A percentile compares a stretch with the other conserved stretches of the same genome.
These are phyloP conservation scores for Avena atlantica DNA, from an alignment of 176 grass and related monocot species.

Conservation along the genomic window DNA sequence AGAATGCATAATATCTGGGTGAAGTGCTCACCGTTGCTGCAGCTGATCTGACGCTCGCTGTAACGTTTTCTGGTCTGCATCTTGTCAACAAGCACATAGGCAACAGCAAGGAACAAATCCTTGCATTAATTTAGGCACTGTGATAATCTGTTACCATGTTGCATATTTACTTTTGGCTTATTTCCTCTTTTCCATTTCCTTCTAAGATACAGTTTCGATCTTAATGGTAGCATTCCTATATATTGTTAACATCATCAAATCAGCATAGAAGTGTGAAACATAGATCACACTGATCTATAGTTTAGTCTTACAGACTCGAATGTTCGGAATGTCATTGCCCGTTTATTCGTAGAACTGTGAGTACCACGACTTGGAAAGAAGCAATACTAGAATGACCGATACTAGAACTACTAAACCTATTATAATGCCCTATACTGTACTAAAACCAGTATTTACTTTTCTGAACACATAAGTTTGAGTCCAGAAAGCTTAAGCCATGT, in stretches of 20 bases:
- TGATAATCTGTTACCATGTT: background rate
- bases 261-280: background rate
- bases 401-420: background rate
- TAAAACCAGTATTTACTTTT: background rate
- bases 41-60: background rate
- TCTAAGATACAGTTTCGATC: background rate
- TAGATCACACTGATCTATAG: background rate
- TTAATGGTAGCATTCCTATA: too few species aligned
- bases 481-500: background rate
- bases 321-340: too few species aligned
- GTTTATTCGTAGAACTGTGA: too few species aligned
- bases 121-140: too few species aligned
- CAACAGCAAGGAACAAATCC: background rate
- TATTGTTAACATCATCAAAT: too few species aligned
- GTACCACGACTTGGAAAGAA: too few species aligned
- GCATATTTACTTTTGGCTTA: background rate
- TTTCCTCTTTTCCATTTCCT: background rate
- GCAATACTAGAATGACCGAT: too few species aligned
- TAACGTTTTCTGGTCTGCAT: background rate
- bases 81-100: background rate
- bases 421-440: too few species aligned
- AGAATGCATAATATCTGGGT: background rate
- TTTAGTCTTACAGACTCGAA: too few species aligned
- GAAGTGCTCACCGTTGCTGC: background rate
- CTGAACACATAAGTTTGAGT: background rate